Conservation (phyloP, 2,329 filamentous ascomycete genomes). For the Basipetospora sp. region DNA sequence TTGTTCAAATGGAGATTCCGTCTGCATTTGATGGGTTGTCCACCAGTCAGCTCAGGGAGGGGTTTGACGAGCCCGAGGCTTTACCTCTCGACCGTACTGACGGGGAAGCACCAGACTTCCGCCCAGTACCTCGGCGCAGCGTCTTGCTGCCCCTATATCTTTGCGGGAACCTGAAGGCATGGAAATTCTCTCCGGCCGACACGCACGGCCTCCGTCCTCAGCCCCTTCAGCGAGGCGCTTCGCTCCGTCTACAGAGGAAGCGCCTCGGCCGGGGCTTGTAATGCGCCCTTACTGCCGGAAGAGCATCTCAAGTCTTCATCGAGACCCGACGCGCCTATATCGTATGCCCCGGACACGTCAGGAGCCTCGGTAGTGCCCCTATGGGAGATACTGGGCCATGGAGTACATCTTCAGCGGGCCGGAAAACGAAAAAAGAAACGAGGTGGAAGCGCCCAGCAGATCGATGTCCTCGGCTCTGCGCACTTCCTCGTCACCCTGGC, state of each 20-base stretch:
- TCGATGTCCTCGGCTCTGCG: slow-evolving; percentile 11
- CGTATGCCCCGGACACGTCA: slow-evolving; percentile 10
- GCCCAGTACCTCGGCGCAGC: slow-evolving; percentile 14
- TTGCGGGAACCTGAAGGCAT: slow-evolving; percentile 15
- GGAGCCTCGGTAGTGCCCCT: slow-evolving; percentile 12
- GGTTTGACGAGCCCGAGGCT: slow-evolving; percentile 16
- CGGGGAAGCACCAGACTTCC: slow-evolving; percentile 13
- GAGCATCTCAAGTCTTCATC: slow-evolving; percentile 7
- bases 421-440: slow-evolving; percentile 10
- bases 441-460: slow-evolving; percentile 12
- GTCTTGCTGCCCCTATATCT: slow-evolving; percentile 13
- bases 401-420: slow-evolving; percentile 12
- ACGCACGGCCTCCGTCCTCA: slow-evolving; percentile 14
- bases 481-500: slow-evolving; percentile 7
- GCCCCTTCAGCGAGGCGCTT: slow-evolving; percentile 22
- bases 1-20: slow-evolving; percentile 8
- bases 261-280: slow-evolving; percentile 12
- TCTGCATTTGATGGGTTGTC: slow-evolving; percentile 14
- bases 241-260: slow-evolving; percentile 10
- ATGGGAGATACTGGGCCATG: slow-evolving; percentile 13
- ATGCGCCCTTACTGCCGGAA: slow-evolving; percentile 8
- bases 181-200: slow-evolving; percentile 16
- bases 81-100: slow-evolving; percentile 13
- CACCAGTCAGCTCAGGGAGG: slow-evolving; percentile 16
- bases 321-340: slow-evolving; percentile 4